Evolutionary conservation across 1,139 yeast species (phyloP).

Genomic region (Blastobotrys proliferans): DNA sequence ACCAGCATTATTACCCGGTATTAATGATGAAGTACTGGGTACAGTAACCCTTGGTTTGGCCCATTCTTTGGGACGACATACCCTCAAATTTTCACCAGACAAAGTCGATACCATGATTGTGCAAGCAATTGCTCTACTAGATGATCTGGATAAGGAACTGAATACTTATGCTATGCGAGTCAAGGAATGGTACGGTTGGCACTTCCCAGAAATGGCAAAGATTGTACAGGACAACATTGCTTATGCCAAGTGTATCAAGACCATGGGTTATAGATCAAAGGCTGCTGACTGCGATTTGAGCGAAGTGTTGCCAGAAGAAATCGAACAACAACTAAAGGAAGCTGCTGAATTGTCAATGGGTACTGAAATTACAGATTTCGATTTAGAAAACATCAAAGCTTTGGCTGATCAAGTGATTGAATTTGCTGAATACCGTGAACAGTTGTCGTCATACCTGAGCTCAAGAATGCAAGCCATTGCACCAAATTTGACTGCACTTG

Average conservation of each 20-base stretch:
- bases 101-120: conserved; percentile 98
- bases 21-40: conserved; percentile 75
- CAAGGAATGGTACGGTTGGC: conserved; percentile 99
- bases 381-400: conserved; percentile 77
- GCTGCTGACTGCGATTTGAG: conserved; percentile 87
- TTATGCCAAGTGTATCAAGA: conserved; percentile 65
- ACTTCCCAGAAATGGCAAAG: conserved; percentile 98
- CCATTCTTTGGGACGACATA: conserved; percentile 96
- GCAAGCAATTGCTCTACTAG: conserved; percentile 95
- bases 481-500: conserved; percentile 90
- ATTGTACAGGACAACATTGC: conserved; percentile 94
- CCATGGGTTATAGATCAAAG: conserved; percentile 92
- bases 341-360: conserved; percentile 99
- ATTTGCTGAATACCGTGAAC: conserved; percentile 91
- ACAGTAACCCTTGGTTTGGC: conserved; percentile 93
- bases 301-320: conserved; percentile 77
- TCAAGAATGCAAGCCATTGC: conserved; percentile 98
- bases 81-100: conserved; percentile 94
- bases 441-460: conserved; percentile 79
- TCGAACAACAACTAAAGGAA: conserved; percentile 55
- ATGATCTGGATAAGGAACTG: conserved; percentile 94
- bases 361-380: conserved; percentile 88
- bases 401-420: conserved; percentile 94
- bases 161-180: conserved; percentile 96
- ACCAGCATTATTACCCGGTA: conserved; percentile 91